Base-by-base conservation (phyloP, 2,329 filamentous ascomycete species). In the Truncatella angustata region DNA sequence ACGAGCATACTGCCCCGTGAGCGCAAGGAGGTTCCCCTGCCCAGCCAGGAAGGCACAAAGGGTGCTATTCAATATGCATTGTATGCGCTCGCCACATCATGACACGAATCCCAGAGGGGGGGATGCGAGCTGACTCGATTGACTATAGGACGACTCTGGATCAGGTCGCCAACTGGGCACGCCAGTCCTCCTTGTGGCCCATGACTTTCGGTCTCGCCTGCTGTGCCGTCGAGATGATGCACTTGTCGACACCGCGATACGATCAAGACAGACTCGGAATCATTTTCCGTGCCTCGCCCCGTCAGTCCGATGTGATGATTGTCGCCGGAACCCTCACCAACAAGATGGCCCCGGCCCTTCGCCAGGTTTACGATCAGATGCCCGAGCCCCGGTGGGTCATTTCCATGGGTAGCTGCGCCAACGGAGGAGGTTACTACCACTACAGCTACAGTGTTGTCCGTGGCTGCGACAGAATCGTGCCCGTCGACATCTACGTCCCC, bases 341-440 rank as follows among this genome's bases (percentile, higher is more conserved):
- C 80, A 96, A 96, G 79, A 96, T 96, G 91, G 91, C 90, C 1
- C 90, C 91, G 2, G 91, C 91, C 30, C 76, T 96, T 66, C 81
- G 91, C 70, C 90, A 94, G 74, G 87, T 95, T 56, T 96, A 96
- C 75, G 91, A 96, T 71, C 91, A 96, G 78, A 96, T 96, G 91
- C 90, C 91, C 26, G 91, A 96, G 28, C 91, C 91, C 16, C 81
- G 88, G 66, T 96, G 90, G 90, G 90, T 93, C 62, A 71, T 84
- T 64, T 89, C 85, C 62, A 93, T 93, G 89, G 89, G 89, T 11
- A 89, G 85, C 64, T 93, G 89, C 70, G 89, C 89, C 55, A 92
- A 92, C 70, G 89, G 89, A 48, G 89, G 89, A 56, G 89, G 89
- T 50, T 93, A 93, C 75, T 92, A 93, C 70, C 89, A 93, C 73